These are phyloP conservation scores for Conticribra weissflogii DNA, from an alignment of 108 stramenopile species.

Conservation along the genomic window DNA sequence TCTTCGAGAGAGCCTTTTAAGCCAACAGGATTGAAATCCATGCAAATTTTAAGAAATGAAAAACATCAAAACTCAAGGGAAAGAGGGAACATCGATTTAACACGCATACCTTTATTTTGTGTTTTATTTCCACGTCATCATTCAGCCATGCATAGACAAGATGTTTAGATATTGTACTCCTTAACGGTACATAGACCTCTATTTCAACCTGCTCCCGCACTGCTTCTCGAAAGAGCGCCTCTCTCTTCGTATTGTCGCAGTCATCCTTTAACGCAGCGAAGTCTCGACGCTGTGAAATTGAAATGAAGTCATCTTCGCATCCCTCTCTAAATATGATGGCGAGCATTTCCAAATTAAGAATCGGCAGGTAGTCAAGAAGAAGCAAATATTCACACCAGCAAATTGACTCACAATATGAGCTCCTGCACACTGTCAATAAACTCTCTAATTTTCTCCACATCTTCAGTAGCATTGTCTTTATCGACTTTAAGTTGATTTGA, in stretches of 20 bases:
- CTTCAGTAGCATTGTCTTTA: conserved; percentile 49
- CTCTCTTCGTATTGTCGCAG: conserved; percentile 42
- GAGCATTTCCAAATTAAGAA: too few relatives aligned
- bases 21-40: too few relatives aligned
- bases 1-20: conserved; percentile 57
- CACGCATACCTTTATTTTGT: conserved; percentile 62
- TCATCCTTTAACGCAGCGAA: conserved; percentile 47
- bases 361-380: too few relatives aligned
- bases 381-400: too few relatives aligned
- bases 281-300: conserved; percentile 57
- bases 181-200: conserved; percentile 82
- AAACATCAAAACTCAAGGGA: too few relatives aligned
- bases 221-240: conserved; percentile 72
- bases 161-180: conserved; percentile 75
- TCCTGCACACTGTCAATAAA: conserved; percentile 83
- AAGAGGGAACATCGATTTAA: conserved; percentile 16
- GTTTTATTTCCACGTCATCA: conserved; percentile 82
- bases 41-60: too few relatives aligned
- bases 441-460: conserved; percentile 60
- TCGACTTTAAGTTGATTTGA: conserved; percentile 25
- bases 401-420: conserved; percentile 56
- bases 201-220: conserved; percentile 87
- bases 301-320: conserved; percentile 68
- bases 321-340: too few relatives aligned
- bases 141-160: conserved; percentile 85